Percentiles rank a stretch among this genome's conserved stretches.
phyloP scores from a whole-genome alignment of 805 yeast species.

The Metschnikowia kofuensis region DNA sequence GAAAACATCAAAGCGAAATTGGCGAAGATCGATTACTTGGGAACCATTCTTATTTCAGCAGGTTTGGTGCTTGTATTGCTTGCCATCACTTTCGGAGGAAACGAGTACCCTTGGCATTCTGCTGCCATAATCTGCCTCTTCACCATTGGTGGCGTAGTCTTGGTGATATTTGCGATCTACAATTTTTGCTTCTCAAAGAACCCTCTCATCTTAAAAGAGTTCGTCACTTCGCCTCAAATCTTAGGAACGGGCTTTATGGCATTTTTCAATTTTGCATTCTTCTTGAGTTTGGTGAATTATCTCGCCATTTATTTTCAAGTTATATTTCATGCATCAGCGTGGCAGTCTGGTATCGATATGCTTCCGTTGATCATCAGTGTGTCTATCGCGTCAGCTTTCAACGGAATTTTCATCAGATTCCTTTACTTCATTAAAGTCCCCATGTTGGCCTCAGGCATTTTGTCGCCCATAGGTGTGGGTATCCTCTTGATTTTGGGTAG shows the following conservation, averaged over 20 bases:
- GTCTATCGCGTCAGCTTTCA: constrained; percentile 28
- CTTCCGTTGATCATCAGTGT: constrained; percentile 36
- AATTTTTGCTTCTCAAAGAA: constrained; percentile 40
- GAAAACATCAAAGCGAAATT: constrained; percentile 39
- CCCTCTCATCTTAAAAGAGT: constrained; percentile 47
- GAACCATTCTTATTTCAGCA: constrained; percentile 41
- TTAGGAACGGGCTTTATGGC: constrained; percentile 37
- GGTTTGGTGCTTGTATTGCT: constrained; percentile 45
- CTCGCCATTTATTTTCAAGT: constrained; percentile 41
- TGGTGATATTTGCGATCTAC: constrained; percentile 35
- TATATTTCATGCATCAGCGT: constrained; percentile 31
- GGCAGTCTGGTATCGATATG: constrained; percentile 36
- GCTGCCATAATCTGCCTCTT: constrained; percentile 51
- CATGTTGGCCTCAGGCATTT: constrained; percentile 27
- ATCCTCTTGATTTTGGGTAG: constrained; percentile 27
- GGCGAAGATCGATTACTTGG: constrained; percentile 46
- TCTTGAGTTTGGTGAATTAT: constrained; percentile 35
- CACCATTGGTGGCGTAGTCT: constrained; percentile 41
- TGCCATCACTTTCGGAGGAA: constrained; percentile 56
- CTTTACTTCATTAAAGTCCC: constrained; percentile 32
- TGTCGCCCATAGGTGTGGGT: constrained; percentile 36
- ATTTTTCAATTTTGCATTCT: constrained; percentile 35
- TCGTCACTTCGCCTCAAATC: constrained; percentile 37
- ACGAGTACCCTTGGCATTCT: constrained; percentile 50
- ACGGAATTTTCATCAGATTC: constrained; percentile 30